Base-by-base conservation (phyloP, 73 alveolate genomes). In the Paramecium octaurelia region DNA sequence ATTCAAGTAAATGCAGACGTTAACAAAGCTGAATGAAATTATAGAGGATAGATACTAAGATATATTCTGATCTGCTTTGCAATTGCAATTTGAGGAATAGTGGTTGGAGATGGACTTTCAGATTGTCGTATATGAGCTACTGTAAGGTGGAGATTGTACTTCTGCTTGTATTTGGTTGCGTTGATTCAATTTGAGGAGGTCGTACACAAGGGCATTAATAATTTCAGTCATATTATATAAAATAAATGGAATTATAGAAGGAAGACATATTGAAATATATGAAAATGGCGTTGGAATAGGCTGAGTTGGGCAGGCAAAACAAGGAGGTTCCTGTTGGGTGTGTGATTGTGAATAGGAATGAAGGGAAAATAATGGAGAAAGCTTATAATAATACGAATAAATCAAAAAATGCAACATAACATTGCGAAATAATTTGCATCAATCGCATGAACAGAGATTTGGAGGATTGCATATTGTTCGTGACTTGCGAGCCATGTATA, bases 301-400 rank as follows among this genome's bases (percentile, higher is more conserved):
- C 95, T 21, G 24, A 42, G 7, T 24, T 88, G 27, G 97, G 98
- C 11, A 92, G 93, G 10, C 92, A 87, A 44, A 58, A 75, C 16
- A 97, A 97, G 16, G 99, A 97, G 94, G 97, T 97, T 42, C 99
- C 99, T 16, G 99, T 97, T 0, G 99, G 98, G n/a, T 97, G 99
- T 86, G 97, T 97, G 58, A 95, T 97, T 58, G 93, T 95, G 21
- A 95, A 95, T 91, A 86, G 88, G 73, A 93, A 92, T 21, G 73
- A 97, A 14, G 88, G 93, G 24, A 34, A 87, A 84, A 77, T 96
- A 48, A 48, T 97, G 46, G 97, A 96, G 40, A 92, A 93, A 54
- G 97, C 98, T 38, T 98, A 96, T 46, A 97, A 97, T 91, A 84
- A 92, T 42, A 97, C 99, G 50, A 97, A 96, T 92, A 77, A 94